Evolutionary conservation across 768 basidiomycete genomes (phyloP), one percentile per base, ranked within the genome.

Genomic region (Amanita muscaria): DNA sequence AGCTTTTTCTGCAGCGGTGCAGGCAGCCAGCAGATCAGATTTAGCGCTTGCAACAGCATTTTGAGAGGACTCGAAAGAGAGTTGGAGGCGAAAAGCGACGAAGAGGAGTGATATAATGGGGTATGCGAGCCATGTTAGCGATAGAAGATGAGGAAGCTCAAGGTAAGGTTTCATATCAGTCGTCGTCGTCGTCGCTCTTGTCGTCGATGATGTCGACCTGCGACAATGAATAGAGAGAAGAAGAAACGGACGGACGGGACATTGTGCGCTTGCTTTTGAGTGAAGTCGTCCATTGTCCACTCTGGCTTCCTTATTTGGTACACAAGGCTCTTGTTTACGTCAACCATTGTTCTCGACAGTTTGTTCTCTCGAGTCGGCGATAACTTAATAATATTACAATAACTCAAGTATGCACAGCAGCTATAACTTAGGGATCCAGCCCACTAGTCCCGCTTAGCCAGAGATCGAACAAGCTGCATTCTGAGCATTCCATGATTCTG

Each of bases 111-210:
- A 93, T 32, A 94, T 66, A 22, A 96, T 80, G 24, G 90, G 90
- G 52, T 89, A 91, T 7, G 91, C 88, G 30, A 97, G 83, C 83
- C 90, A 88, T 58, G 87, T 75, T 10, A 94, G 76, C 18, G 90
- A 89, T 23, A 94, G 75, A 36, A 90, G 73, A 55, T 93, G 81
- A 22, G 80, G 72, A 27, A 92, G 82, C 51, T 80, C 73, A 39
- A 97, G 81, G 62, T 93, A 93, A 6, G 91, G 88, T 49, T 73
- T 80, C 46, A 92, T 79, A 16, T 65, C 58, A 4, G 68, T 59
- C 39, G 59, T 51, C 23, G 62, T 48, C 21, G 59, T 56, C 27
- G 27, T 29, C 7, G 23, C 71, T 72, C 60, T 52, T 64, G 66
- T 70, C 58, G 68, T 76, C 77, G 66, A 80, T 56, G 52, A 54